Percentiles rank a stretch among this genome's conserved stretches.
Evolutionary conservation across 768 basidiomycete species (phyloP).

Genomic region (Trametopsis cervina): DNA sequence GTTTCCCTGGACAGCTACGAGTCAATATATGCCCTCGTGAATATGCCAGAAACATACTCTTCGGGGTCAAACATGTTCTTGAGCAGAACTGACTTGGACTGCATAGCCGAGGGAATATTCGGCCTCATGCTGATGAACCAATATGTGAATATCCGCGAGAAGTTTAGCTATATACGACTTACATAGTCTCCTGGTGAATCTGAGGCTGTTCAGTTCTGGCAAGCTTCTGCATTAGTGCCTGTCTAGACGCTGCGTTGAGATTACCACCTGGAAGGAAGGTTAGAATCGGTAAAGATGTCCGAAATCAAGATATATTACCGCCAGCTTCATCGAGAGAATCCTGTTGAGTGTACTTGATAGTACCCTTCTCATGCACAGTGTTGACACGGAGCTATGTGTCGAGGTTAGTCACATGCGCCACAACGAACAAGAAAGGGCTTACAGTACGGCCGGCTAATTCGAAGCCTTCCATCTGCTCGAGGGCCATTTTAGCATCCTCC

Average conservation of each 20-base stretch:
- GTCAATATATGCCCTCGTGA: conserved; percentile 1
- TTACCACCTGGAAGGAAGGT: conserved; percentile 66
- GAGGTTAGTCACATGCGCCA: not conserved
- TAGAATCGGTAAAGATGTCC: not conserved
- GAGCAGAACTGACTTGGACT: conserved; percentile 82
- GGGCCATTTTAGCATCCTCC: conserved; percentile 94
- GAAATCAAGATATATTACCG: conserved; percentile 39
- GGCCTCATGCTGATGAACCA: conserved; percentile 50
- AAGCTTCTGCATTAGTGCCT: conserved; percentile 99
- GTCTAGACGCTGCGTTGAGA: conserved; percentile 96
- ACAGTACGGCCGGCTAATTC: conserved; percentile 94
- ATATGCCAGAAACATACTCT: conserved; percentile 49
- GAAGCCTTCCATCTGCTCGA: conserved; percentile 99
- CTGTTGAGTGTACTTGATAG: conserved; percentile 63
- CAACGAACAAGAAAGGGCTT: conserved; percentile 20
- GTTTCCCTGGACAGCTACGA: conserved; percentile 59
- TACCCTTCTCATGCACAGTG: conserved; percentile 89
- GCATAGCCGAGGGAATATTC: conserved; percentile 77
- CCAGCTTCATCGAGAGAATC: conserved; percentile 87
- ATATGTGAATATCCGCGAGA: conserved; percentile 11
- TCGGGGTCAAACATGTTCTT: conserved; percentile 98
- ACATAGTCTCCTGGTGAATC: conserved; percentile 55
- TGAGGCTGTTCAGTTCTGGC: conserved; percentile 80
- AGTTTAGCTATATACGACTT: conserved; percentile 21
- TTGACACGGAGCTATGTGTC: conserved; percentile 63